Conservation (phyloP, 2,329 filamentous ascomycete genomes). For the Sclerotinia sclerotiorum region DNA sequence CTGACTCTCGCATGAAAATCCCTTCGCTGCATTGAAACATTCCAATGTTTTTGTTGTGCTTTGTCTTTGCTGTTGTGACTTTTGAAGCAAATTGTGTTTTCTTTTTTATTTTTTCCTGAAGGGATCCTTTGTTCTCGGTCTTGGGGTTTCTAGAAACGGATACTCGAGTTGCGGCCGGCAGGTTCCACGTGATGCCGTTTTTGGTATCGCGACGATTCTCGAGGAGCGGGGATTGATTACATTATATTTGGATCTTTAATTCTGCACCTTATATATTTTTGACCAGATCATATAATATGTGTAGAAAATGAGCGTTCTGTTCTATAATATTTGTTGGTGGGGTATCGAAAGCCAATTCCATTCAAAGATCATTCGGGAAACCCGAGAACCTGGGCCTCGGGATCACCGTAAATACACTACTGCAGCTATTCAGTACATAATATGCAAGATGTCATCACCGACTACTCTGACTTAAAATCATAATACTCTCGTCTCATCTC, state of each 20-base stretch:
- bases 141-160: not conserved
- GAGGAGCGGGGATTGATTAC: too few species aligned
- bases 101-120: too few species aligned
- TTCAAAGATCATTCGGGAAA: not conserved
- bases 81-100: not conserved
- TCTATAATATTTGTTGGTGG: not conserved
- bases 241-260: not conserved
- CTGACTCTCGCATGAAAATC: not conserved
- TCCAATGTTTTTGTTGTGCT: not conserved
- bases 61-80: not conserved
- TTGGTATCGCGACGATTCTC: too few species aligned
- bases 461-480: constrained; percentile 24
- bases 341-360: not conserved
- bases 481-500: not conserved
- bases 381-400: constrained; percentile 2
- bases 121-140: not conserved
- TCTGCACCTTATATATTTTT: not conserved
- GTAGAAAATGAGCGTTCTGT: not conserved
- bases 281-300: not conserved
- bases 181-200: not conserved
- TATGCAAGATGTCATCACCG: constrained; percentile 3
- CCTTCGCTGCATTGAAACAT: not conserved
- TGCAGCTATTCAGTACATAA: constrained; percentile 6
- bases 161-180: not conserved
- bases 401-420: constrained; percentile 14